Evolutionary conservation across 129 eudicot genomes (phyloP).

Genomic region (Dittrichia graveolens): DNA sequence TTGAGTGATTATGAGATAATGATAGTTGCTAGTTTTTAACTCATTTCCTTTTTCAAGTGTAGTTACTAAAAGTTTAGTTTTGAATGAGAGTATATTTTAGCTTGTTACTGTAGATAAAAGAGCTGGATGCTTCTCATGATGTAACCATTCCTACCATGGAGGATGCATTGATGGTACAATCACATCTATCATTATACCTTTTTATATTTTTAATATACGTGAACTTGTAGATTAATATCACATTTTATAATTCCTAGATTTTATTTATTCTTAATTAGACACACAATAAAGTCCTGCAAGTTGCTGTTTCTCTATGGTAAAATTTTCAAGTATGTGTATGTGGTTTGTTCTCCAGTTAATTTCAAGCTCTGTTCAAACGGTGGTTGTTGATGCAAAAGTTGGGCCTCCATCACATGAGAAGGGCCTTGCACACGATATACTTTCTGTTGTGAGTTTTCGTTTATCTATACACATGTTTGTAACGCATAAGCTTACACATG

Average conservation of each 20-base stretch:
- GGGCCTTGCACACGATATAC: conserved; percentile 76
- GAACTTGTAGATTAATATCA: neutral
- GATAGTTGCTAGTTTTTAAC: too few species aligned
- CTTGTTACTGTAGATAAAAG: conserved; percentile 61
- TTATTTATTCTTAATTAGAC: conserved; percentile 5
- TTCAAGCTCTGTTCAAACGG: conserved; percentile 76
- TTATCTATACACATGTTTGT: neutral
- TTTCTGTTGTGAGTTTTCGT: conserved; percentile 67
- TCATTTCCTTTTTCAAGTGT: too few species aligned
- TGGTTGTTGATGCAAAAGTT: conserved; percentile 89
- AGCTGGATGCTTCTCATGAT: conserved; percentile 57
- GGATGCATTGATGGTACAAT: conserved; percentile 77
- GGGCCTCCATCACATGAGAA: conserved; percentile 92
- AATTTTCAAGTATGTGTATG: conserved; percentile 13
- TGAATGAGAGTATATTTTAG: conserved; percentile 51
- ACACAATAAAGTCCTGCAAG: neutral
- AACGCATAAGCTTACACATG: neutral
- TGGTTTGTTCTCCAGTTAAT: conserved; percentile 52
- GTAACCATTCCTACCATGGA: conserved; percentile 67
- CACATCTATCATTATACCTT: neutral
- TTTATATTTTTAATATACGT: neutral
- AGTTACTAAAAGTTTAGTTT: conserved; percentile 22
- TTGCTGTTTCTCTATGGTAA: neutral
- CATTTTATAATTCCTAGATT: neutral
- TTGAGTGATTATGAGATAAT: too few species aligned